Evolutionary conservation across 495 filamentous ascomycete species (phyloP), one percentile per base, ranked within the genome.

Genomic region (Hypoxylon trugodes): DNA sequence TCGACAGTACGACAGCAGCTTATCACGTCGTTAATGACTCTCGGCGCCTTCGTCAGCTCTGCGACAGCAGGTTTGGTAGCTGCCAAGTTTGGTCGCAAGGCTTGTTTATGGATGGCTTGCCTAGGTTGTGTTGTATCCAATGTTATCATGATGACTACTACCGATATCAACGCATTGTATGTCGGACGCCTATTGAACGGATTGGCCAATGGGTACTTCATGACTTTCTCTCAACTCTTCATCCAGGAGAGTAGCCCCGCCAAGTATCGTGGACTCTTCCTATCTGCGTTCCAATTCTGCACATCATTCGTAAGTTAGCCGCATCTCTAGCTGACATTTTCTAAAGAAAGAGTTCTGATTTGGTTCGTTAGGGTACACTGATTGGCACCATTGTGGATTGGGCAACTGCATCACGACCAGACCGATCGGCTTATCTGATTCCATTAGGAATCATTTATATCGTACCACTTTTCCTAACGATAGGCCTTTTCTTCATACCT

Each of bases 321-420:
- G 25, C 16, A 7, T 26, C n/a, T 6, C 35, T 30, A 3, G 4
- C 19, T 3, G 4, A 38, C 37, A 26, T 9, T 25, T 21, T 37
- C 28, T n/a, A n/a, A n/a, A n/a, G n/a, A 5, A 3, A 3, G 13
- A 26, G 6, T 36, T 25, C 59, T 59, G 12, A 50, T 25, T 15
- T 4, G 6, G 6, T 22, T 19, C 15, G 12, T 69, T 9, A 73
- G 25, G 83, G 84, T 18, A 79, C 80, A 12, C 67, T 84, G 7
- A 72, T 83, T 28, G 82, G 81, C 15, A 80, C 82, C 2, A 76
- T 83, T 24, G 70, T 84, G 19, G 82, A 84, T 57, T 82, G 82
- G 60, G 76, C 73, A 26, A 82, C 82, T 0, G 62, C 69, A 1
- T 67, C 69, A 10, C 72, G 79, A 24, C 25, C 56, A 1, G 74